Evolutionary conservation across 2,329 filamentous ascomycete species (phyloP).

Genomic region (Ophiocordyceps camponoti-floridani): DNA sequence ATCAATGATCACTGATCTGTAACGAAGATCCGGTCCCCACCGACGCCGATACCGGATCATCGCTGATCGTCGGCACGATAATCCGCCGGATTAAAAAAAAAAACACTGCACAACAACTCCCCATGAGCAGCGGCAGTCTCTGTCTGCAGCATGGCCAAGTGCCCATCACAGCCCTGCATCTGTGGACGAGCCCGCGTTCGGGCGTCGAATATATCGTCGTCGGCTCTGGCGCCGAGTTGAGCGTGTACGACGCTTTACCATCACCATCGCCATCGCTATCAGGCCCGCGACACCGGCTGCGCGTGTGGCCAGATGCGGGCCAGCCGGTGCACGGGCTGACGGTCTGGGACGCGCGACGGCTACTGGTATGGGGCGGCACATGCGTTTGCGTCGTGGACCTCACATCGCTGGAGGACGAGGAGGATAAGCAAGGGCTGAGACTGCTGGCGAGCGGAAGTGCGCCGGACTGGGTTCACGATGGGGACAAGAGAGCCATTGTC

Average conservation of each 20-base stretch:
- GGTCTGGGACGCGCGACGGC: background rate
- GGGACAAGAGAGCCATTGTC: slow-evolving; percentile 38
- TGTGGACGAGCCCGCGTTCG: slow-evolving; percentile 16
- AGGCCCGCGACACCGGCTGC: background rate
- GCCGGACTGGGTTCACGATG: background rate
- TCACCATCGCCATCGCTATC: too few relatives aligned
- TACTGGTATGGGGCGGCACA: background rate
- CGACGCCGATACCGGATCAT: too few relatives aligned
- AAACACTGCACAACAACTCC: background rate
- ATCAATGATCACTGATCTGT: too few relatives aligned
- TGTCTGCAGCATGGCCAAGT: slow-evolving; percentile 23
- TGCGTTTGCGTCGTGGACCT: background rate
- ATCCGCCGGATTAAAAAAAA: too few relatives aligned
- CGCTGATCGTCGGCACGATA: too few relatives aligned
- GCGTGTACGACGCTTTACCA: slow-evolving; percentile 20
- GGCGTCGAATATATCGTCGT: background rate
- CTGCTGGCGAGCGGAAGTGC: background rate
- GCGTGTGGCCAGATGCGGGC: background rate
- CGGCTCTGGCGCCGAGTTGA: background rate
- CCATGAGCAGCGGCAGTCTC: slow-evolving; percentile 3
- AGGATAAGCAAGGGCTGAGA: background rate
- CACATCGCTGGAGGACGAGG: background rate
- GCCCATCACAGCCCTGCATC: slow-evolving; percentile 42
- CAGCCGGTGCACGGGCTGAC: background rate
- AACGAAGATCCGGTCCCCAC: too few relatives aligned